Evolutionary conservation across 768 basidiomycete species (phyloP), one percentile per base, ranked within the genome.

Genomic region (Mycena pura): DNA sequence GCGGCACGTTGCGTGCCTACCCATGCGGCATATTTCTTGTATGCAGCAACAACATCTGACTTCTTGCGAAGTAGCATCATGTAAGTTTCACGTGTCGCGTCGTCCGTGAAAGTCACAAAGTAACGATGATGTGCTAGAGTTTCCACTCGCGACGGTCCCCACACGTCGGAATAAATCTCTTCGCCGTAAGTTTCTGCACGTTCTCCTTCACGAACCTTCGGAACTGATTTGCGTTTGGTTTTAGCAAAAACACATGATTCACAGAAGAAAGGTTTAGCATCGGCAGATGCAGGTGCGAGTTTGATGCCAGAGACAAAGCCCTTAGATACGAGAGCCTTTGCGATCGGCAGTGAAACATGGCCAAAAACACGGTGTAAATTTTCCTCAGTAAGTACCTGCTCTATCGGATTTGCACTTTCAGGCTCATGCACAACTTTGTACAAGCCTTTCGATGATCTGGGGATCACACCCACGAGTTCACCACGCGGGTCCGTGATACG

Each of bases 161-260:
- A 80, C 1, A 81, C 57, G 60, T 81, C 74, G 0, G 70, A 70
- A 40, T 77, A 72, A 14, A 78, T 70, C 22, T 72, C 69, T 0
- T 74, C 73, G 3, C 76, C 75, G 54, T 75, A 67, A 0, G 36
- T 51, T n/a, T 45, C 22, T 4, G 74, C 67, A 5, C 65, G 55
- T 19, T 61, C 45, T 6, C 62, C 67, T 19, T 54, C 39, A n/a
- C 68, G 67, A 6, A 58, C 66, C 56, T 74, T 74, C 34, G 49
- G 57, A 11, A 77, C 67, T 9, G 64, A 60, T 34, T 76, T 70
- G 6, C 65, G 53, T 11, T 66, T 65, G 10, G 65, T 49, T 60
- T 79, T 78, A 25, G 70, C 75, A 22, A 67, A 69, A 24, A 58
- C 52, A 55, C 77, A 78, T 2, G 73, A 60, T 17, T 72, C 70